phyloP scores from a whole-genome alignment of 163 green algal species.

The Chlamydomonas reinhardtii region DNA sequence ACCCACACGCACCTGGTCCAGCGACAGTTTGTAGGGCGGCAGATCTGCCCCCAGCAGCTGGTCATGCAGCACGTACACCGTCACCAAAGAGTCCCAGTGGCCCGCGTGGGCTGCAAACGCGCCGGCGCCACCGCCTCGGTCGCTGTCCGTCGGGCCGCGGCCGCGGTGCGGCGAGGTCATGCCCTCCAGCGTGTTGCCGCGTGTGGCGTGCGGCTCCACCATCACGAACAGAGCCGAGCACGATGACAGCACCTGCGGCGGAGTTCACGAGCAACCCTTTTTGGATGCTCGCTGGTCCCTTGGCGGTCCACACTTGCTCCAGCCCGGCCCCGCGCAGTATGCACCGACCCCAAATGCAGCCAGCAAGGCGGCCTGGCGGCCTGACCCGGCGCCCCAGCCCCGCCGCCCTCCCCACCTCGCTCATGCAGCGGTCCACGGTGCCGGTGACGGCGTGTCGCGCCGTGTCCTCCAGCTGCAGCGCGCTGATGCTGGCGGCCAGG shows the following conservation, averaged over 20 bases:
- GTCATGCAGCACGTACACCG: conserved; percentile 47
- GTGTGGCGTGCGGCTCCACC: conserved; percentile 13
- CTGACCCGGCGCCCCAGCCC: no score
- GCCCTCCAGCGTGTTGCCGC: conserved; percentile 14
- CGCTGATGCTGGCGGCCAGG: not conserved
- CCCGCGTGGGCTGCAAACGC: not conserved
- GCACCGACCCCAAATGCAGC: no score
- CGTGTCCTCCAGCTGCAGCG: conserved; percentile 36
- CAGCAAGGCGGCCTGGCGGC: no score
- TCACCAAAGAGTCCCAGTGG: conserved; percentile 12
- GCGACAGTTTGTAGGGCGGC: conserved; percentile 40
- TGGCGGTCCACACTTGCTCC: no score
- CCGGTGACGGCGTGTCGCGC: not conserved
- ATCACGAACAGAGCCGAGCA: conserved; percentile 40
- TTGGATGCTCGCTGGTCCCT: no score
- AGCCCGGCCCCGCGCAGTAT: no score
- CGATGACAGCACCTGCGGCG: conserved; percentile 6
- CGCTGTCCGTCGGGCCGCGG: not conserved
- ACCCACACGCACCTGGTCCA: conserved; percentile 14
- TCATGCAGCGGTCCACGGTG: conserved; percentile 17
- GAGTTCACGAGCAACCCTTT: not conserved
- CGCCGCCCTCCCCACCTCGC: conserved; percentile 3
- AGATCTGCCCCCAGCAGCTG: conserved; percentile 27
- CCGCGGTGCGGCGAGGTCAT: not conserved
- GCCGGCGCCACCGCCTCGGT: not conserved